Conservation (phyloP, 1,139 yeast genomes). For the Candida glucosophila region DNA sequence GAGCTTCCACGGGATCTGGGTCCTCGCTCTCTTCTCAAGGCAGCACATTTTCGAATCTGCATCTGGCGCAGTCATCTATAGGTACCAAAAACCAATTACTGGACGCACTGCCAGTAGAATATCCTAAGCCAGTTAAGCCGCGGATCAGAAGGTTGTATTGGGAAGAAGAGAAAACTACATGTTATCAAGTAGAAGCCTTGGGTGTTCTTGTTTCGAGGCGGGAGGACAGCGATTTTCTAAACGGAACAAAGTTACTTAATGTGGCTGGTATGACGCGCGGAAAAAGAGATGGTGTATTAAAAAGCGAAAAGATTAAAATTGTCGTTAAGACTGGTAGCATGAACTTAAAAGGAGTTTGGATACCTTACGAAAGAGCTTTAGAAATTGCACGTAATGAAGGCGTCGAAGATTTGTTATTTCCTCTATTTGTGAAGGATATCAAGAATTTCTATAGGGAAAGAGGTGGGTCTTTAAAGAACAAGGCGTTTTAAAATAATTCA, state of each 20-base stretch:
- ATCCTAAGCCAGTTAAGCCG: conserved; percentile 20
- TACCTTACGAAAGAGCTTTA: conserved; percentile 44
- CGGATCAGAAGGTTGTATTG: conserved; percentile 37
- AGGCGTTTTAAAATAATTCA: no score
- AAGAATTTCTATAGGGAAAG: conserved; percentile 20
- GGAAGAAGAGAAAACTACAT: conserved; percentile 40
- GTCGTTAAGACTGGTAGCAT: conserved; percentile 47
- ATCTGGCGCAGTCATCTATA: conserved; percentile 8
- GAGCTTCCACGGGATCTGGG: conserved; percentile 7
- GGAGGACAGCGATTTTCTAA: conserved; percentile 43
- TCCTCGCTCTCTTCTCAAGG: conserved; percentile 4
- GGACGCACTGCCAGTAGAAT: conserved; percentile 5
- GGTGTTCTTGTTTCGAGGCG: conserved; percentile 42
- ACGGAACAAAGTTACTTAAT: conserved; percentile 62
- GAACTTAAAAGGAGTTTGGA: conserved; percentile 52
- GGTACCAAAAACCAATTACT: conserved; percentile 8
- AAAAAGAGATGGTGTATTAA: conserved; percentile 81
- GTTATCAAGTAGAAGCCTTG: conserved; percentile 41
- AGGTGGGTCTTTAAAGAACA: conserved; percentile 18
- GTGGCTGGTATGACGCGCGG: conserved; percentile 97
- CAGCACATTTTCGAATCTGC: no score
- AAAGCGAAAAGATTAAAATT: conserved; percentile 33
- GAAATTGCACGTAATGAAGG: conserved; percentile 47
- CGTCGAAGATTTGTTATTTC: conserved; percentile 25
- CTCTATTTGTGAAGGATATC: conserved; percentile 39